A percentile compares a stretch with the other conserved stretches of the same genome.
These are phyloP conservation scores for Metschnikowia shivogae DNA, from an alignment of 805 yeast genomes.

Conservation along the genomic window DNA sequence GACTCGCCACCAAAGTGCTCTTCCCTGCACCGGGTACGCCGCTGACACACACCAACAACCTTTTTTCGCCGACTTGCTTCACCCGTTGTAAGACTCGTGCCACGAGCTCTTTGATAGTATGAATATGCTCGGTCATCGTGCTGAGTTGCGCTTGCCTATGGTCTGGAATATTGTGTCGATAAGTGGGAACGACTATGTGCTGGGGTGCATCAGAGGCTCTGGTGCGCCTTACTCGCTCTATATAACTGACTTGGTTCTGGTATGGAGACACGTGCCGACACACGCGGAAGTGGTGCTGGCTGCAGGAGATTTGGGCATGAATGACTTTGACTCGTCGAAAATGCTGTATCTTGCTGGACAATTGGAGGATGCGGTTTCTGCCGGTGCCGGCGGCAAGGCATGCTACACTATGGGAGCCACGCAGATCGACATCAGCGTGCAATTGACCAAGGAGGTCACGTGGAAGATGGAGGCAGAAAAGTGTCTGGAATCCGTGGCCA, in stretches of 20 bases:
- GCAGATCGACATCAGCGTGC: slow-evolving; percentile 1
- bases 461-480: slow-evolving; percentile 22
- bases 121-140: slow-evolving; percentile 12
- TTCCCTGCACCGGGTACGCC: slow-evolving; percentile 90
- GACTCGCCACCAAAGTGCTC: slow-evolving; percentile 54
- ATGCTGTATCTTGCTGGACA: slow-evolving; percentile 16
- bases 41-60: slow-evolving; percentile 56
- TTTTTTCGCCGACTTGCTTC: slow-evolving; percentile 2
- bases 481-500: slow-evolving; percentile 6
- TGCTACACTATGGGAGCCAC: background rate
- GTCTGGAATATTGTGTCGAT: slow-evolving; percentile 10
- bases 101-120: slow-evolving; percentile 8
- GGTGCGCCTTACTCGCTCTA: slow-evolving; percentile 22
- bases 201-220: slow-evolving; percentile 8
- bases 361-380: slow-evolving; percentile 6
- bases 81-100: slow-evolving; percentile 6
- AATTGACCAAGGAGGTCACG: slow-evolving; percentile 11
- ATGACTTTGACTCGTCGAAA: slow-evolving; percentile 21
- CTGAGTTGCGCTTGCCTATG: slow-evolving; percentile 4
- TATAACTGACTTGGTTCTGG: slow-evolving; percentile 24
- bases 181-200: slow-evolving; percentile 9
- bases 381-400: background rate
- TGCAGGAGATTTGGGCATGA: slow-evolving; percentile 26
- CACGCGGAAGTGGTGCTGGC: slow-evolving; percentile 12
- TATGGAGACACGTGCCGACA: slow-evolving; percentile 25